Conservation (phyloP, 129 eudicot genomes). For the Centella asiatica region DNA sequence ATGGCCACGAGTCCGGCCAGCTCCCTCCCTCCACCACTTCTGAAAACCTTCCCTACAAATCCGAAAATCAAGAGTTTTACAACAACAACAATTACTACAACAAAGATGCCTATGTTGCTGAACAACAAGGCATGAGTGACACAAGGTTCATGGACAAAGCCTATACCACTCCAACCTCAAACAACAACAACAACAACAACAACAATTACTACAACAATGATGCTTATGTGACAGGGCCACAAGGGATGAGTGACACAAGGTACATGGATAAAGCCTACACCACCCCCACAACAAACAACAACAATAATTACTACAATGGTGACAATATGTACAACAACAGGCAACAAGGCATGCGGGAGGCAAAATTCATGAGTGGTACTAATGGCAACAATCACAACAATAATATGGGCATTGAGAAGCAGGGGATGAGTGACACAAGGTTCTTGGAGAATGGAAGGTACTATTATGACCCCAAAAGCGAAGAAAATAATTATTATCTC, state of each 20-base stretch:
- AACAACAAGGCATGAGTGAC: conserved; percentile 22
- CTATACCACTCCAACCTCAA: conserved; percentile 7
- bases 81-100: conserved; percentile 22
- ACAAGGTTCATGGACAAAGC: conserved; percentile 13
- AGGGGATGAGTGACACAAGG: conserved; percentile 40
- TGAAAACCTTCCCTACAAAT: conserved; percentile 21
- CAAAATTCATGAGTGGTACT: background rate
- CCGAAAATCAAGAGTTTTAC: background rate
- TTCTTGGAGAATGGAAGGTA: conserved; percentile 28
- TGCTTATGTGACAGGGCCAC: conserved; percentile 1
- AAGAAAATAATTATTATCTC: conserved; percentile 10
- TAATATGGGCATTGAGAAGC: conserved; percentile 21
- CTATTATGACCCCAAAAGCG: conserved; percentile 15
- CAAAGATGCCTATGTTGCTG: background rate
- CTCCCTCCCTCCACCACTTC: conserved; percentile 45
- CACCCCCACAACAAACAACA: background rate
- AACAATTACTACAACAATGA: conserved; percentile 5
- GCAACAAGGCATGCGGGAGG: conserved; percentile 1
- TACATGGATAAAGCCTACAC: background rate
- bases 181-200: background rate
- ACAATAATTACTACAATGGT: conserved; percentile 11
- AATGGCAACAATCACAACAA: conserved; percentile 18
- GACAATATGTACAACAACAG: conserved; percentile 17
- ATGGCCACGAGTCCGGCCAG: conserved; percentile 60
- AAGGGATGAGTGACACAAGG: conserved; percentile 5